These are phyloP conservation scores for Pseudoneurospora amorphoporcata DNA, from an alignment of 495 filamentous ascomycete genomes.

Conservation along the genomic window DNA sequence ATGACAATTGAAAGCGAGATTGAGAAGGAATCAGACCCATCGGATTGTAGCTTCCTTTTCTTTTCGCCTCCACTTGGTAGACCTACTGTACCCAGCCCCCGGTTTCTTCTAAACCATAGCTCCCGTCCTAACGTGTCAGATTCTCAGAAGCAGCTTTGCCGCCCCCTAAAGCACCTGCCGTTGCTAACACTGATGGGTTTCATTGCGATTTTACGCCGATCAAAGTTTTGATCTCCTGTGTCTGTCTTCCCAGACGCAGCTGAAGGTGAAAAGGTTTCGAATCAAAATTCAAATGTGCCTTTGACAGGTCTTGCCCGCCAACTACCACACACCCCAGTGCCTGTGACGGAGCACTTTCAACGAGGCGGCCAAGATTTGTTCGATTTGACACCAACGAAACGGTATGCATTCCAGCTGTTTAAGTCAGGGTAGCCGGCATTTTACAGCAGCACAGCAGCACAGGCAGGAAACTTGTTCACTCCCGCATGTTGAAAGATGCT, in stretches of 20 bases:
- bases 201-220: neutral
- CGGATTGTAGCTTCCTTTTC: neutral
- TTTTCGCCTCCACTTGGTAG: neutral
- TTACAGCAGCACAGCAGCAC: neutral
- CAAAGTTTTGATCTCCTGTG: neutral
- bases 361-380: neutral
- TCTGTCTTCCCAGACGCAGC: neutral
- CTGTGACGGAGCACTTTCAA: neutral
- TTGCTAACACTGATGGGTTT: neutral
- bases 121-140: neutral
- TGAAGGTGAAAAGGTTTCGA: neutral
- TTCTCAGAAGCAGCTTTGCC: neutral
- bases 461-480: neutral
- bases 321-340: neutral
- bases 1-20: neutral
- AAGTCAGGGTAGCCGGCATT: neutral
- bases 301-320: neutral
- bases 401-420: neutral
- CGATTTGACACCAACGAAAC: neutral
- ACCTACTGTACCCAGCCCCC: neutral
- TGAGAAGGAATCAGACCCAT: neutral
- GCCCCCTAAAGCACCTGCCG: neutral
- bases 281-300: neutral
- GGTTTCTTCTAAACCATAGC: neutral
- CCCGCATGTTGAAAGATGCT: neutral